phyloP scores from a whole-genome alignment of 2,329 filamentous ascomycete species.

The Verticillium klebahnii region DNA sequence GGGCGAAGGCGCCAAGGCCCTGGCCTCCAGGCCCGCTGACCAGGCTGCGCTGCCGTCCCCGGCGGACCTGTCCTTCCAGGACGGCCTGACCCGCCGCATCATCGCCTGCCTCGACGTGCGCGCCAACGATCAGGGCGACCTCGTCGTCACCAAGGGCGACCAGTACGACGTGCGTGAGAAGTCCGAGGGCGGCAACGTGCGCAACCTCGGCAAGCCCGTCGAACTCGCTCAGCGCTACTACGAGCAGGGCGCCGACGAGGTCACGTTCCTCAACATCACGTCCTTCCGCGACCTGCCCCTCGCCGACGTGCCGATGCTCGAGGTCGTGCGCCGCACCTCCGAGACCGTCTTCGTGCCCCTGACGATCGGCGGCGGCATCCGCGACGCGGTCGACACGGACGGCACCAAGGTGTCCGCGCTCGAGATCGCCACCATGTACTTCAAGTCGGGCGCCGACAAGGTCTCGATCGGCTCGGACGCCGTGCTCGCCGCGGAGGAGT shows the following conservation, averaged over 20 bases:
- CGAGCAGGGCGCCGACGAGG: conserved; percentile 91
- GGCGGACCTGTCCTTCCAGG: conserved; percentile 24
- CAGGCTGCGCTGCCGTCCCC: conserved; percentile 19
- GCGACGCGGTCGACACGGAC: conserved; percentile 86
- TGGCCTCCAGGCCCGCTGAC: conserved; percentile 26
- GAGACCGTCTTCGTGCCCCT: conserved; percentile 93
- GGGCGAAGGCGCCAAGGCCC: conserved; percentile 54
- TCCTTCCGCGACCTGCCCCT: conserved; percentile 94
- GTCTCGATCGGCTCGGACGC: conserved; percentile 96
- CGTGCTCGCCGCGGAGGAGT: conserved; percentile 87
- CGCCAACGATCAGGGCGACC: conserved; percentile 86
- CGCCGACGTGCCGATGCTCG: conserved; percentile 91
- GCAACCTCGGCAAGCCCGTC: conserved; percentile 95
- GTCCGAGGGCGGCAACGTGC: conserved; percentile 57
- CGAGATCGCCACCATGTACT: conserved; percentile 94
- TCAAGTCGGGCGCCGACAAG: conserved; percentile 95
- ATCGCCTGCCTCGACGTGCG: conserved; percentile 97
- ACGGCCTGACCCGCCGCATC: conserved; percentile 84
- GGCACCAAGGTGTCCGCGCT: conserved; percentile 82
- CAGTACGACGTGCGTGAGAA: conserved; percentile 98
- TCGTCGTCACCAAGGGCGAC: conserved; percentile 97
- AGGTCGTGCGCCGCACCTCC: conserved; percentile 81
- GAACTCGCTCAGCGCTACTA: conserved; percentile 94
- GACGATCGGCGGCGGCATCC: conserved; percentile 92
- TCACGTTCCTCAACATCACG: conserved; percentile 98